Conservation (phyloP, 179 eudicot genomes). For the Heliamphora pulchella region DNA sequence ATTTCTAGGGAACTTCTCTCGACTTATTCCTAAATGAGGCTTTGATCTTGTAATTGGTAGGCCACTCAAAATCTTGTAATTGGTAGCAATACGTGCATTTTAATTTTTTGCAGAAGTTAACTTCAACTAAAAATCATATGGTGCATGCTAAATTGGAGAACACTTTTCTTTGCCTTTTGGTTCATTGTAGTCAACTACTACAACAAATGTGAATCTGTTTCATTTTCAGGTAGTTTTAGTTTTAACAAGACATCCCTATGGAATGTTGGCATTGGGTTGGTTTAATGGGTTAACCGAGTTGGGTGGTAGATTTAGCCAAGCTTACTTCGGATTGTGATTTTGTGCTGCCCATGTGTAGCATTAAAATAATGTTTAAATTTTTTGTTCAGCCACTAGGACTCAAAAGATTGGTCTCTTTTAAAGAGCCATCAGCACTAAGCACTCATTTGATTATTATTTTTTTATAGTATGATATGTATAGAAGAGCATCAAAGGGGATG, state of each 20-base stretch:
- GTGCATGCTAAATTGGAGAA: not conserved
- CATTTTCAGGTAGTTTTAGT: not conserved
- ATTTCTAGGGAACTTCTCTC: slow-evolving; percentile 1
- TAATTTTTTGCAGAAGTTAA: not conserved
- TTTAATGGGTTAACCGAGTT: not conserved
- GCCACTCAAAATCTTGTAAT: not conserved
- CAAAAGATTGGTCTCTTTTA: not conserved
- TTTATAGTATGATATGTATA: too few relatives aligned
- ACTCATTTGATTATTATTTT: not conserved
- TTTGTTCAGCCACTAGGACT: not conserved
- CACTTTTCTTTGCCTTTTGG: not conserved
- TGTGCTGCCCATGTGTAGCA: not conserved
- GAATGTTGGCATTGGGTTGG: not conserved
- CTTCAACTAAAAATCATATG: not conserved
- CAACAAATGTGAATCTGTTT: not conserved
- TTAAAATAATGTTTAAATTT: not conserved
- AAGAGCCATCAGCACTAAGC: not conserved
- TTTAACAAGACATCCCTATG: not conserved
- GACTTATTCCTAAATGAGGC: not conserved
- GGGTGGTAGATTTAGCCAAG: not conserved
- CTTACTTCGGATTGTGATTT: not conserved
- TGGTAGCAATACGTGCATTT: not conserved
- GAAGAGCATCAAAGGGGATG: too few relatives aligned
- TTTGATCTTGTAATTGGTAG: not conserved
- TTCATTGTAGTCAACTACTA: not conserved